Conservation (phyloP, 805 yeast genomes). For the Suhomyces kilbournensis region DNA sequence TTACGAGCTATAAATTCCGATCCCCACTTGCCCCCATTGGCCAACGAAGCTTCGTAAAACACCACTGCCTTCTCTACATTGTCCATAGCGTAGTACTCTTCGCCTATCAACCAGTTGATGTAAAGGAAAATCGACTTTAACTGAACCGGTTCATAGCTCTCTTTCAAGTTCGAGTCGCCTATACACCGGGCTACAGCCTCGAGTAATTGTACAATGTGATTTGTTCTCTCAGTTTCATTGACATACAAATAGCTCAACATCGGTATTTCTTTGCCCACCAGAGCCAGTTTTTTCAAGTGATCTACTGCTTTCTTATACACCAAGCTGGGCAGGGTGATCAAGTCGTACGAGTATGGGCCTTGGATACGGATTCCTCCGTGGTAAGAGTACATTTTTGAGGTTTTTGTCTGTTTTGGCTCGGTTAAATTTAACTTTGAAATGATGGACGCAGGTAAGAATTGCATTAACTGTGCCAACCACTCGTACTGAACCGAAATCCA, state of each 20-base stretch:
- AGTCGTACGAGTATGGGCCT: constrained; percentile 14
- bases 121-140: constrained; percentile 15
- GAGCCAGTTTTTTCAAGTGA: constrained; percentile 11
- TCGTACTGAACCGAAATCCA: constrained; percentile 68
- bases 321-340: constrained; percentile 30
- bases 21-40: constrained; percentile 33
- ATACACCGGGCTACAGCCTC: constrained; percentile 1
- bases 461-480: constrained; percentile 61
- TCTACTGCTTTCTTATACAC: constrained; percentile 23
- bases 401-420: neutral
- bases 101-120: constrained; percentile 51
- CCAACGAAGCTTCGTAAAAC: constrained; percentile 15
- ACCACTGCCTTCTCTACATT: constrained; percentile 17
- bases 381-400: constrained; percentile 11
- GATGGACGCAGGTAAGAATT: constrained; percentile 40
- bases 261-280: neutral
- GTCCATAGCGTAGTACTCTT: constrained; percentile 30
- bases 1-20: constrained; percentile 28
- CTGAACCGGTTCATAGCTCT: neutral
- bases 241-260: constrained; percentile 8
- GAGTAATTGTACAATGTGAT: constrained; percentile 5
- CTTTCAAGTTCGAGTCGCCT: neutral
- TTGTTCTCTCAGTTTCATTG: constrained; percentile 1
- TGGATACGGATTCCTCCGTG: constrained; percentile 34
- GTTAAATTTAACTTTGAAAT: neutral